phyloP scores from a whole-genome alignment of 2,329 filamentous ascomycete species.

The Trichoderma breve region DNA sequence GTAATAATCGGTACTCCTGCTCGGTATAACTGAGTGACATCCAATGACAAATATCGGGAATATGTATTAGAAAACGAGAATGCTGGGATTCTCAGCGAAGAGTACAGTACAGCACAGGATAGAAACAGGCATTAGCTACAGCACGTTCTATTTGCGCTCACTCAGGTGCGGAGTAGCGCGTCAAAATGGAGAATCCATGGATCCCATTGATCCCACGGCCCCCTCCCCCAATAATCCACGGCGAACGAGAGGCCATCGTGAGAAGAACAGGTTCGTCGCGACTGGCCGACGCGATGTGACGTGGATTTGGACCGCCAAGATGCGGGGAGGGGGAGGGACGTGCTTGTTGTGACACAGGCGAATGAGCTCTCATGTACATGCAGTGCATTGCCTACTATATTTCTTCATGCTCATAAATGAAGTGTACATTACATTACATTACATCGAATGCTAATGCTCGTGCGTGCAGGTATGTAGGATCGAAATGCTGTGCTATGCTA shows the following conservation, averaged over 20 bases:
- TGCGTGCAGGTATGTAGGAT: not conserved
- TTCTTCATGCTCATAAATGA: not conserved
- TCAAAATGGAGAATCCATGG: not conserved
- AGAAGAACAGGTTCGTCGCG: not conserved
- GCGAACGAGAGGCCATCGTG: not conserved
- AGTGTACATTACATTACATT: not conserved
- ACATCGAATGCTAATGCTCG: not conserved
- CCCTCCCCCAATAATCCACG: not conserved
- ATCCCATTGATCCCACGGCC: too few relatives aligned
- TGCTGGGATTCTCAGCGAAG: not conserved
- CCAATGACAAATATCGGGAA: not conserved
- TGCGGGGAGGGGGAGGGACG: not conserved
- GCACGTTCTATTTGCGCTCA: not conserved
- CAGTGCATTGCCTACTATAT: not conserved
- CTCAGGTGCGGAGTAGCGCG: not conserved
- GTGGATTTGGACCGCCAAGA: not conserved
- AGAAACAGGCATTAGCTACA: not conserved
- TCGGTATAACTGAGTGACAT: not conserved
- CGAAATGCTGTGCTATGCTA: not conserved
- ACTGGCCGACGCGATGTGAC: slow-evolving; percentile 1
- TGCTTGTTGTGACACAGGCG: not conserved
- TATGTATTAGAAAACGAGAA: not conserved
- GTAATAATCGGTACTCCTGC: not conserved
- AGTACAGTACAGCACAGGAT: not conserved
- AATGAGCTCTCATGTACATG: not conserved